These are phyloP conservation scores for Apium graveolens DNA, from an alignment of 129 eudicot species.

Conservation along the genomic window DNA sequence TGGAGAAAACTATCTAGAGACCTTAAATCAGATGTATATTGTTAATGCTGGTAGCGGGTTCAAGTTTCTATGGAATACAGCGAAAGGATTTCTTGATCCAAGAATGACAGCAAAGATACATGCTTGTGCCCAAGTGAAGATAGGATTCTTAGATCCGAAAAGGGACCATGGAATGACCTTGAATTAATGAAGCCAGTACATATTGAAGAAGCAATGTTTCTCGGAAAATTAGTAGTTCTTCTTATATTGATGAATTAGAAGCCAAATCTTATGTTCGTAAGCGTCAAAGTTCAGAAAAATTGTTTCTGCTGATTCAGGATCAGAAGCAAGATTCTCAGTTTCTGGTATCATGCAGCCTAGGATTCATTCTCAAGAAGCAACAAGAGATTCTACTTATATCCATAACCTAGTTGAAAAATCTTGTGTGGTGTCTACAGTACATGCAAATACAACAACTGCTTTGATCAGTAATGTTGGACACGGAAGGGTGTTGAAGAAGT, in stretches of 20 bases:
- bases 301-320: slow-evolving; percentile 23
- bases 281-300: slow-evolving; percentile 32
- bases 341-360: slow-evolving; percentile 27
- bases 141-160: slow-evolving; percentile 77
- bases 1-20: slow-evolving; percentile 92
- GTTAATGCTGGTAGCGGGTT: slow-evolving; percentile 93
- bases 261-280: slow-evolving; percentile 41
- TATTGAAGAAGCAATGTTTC: slow-evolving; percentile 30
- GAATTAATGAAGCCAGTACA: slow-evolving; percentile 75
- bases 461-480: slow-evolving; percentile 15
- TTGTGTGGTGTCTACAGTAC: slow-evolving; percentile 17
- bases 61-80: slow-evolving; percentile 72
- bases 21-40: slow-evolving; percentile 82
- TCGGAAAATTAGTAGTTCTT: slow-evolving; percentile 43
- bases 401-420: slow-evolving; percentile 22
- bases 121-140: slow-evolving; percentile 72
- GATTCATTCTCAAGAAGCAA: slow-evolving; percentile 24
- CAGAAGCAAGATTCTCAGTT: slow-evolving; percentile 20
- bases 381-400: slow-evolving; percentile 15
- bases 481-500: slow-evolving; percentile 32
- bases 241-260: slow-evolving; percentile 50
- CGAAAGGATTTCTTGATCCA: slow-evolving; percentile 87
- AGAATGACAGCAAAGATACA: slow-evolving; percentile 81
- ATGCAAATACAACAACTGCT: slow-evolving; percentile 24
- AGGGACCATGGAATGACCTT: slow-evolving; percentile 94